Evolutionary conservation across 2,329 filamentous ascomycete species (phyloP).

Genomic region (Colletotrichum eleusines): DNA sequence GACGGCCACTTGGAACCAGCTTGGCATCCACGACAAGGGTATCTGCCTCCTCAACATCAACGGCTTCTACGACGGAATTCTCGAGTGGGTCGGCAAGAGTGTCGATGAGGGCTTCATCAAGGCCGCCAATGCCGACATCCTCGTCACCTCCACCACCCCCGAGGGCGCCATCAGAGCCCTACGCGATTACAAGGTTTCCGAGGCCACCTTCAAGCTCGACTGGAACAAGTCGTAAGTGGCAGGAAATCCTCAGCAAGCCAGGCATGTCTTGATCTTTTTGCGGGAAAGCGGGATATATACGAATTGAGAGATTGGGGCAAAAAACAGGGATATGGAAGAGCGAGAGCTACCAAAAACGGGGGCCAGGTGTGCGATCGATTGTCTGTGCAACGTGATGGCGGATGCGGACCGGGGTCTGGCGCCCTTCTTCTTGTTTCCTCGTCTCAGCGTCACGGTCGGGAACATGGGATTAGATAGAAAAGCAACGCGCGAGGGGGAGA

Average conservation of each 20-base stretch:
- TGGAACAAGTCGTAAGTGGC: slow-evolving; percentile 70
- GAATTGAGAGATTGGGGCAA: background rate
- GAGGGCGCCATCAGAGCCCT: slow-evolving; percentile 80
- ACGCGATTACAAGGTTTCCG: slow-evolving; percentile 79
- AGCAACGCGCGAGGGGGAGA: slow-evolving; percentile 2
- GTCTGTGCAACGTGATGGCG: slow-evolving; percentile 27
- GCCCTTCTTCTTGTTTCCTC: slow-evolving; percentile 31
- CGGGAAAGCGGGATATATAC: background rate
- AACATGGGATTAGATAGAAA: slow-evolving; percentile 19
- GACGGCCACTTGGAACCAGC: slow-evolving; percentile 92
- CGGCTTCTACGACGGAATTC: slow-evolving; percentile 90
- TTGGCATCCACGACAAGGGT: slow-evolving; percentile 87
- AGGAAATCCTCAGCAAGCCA: background rate
- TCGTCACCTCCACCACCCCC: slow-evolving; percentile 80
- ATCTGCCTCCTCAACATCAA: slow-evolving; percentile 89
- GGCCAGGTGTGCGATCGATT: background rate
- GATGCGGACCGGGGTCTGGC: slow-evolving; percentile 37
- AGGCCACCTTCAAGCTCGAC: slow-evolving; percentile 81
- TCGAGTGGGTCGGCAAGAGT: slow-evolving; percentile 83
- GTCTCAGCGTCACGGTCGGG: background rate
- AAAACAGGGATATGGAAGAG: background rate
- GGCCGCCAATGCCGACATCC: slow-evolving; percentile 76
- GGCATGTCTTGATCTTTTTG: background rate
- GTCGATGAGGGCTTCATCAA: slow-evolving; percentile 83
- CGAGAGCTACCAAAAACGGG: background rate